Evolutionary conservation across 108 stramenopile species (phyloP).

Genomic region (Skeletonema grethae): DNA sequence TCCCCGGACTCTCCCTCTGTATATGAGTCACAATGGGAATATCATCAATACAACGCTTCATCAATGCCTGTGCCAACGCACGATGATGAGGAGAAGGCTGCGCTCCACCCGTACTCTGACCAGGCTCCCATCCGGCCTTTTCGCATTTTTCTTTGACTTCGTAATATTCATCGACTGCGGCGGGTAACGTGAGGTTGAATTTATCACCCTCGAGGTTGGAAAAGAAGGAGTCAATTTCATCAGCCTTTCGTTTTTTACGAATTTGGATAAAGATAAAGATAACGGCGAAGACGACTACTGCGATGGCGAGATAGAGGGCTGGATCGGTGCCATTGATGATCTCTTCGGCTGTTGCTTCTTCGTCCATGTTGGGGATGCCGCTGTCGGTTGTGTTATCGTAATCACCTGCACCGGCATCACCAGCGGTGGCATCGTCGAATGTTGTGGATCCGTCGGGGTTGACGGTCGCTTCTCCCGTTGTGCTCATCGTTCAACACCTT

Average conservation of each 20-base stretch:
- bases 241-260: slow-evolving; percentile 50
- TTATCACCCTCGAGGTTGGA: slow-evolving; percentile 82
- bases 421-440: slow-evolving; percentile 45
- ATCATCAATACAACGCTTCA: slow-evolving; percentile 92
- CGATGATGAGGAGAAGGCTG: slow-evolving; percentile 57
- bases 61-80: slow-evolving; percentile 83
- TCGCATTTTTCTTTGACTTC: slow-evolving; percentile 74
- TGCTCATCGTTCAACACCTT: slow-evolving; percentile 28
- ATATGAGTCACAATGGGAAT: slow-evolving; percentile 91
- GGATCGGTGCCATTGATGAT: slow-evolving; percentile 68
- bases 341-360: slow-evolving; percentile 35
- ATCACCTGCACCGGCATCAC: background rate
- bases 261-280: slow-evolving; percentile 55
- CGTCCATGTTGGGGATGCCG: slow-evolving; percentile 38
- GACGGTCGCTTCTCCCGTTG: slow-evolving; percentile 56
- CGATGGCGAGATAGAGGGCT: slow-evolving; percentile 72
- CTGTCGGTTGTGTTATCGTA: slow-evolving; percentile 22
- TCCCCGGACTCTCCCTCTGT: slow-evolving; percentile 89
- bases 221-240: slow-evolving; percentile 80
- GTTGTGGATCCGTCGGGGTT: slow-evolving; percentile 84
- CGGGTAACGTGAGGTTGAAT: slow-evolving; percentile 89
- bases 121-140: slow-evolving; percentile 80
- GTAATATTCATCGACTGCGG: slow-evolving; percentile 87
- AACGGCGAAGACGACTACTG: slow-evolving; percentile 50
- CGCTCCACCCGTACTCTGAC: slow-evolving; percentile 42